Percentiles rank a stretch among this genome's conserved stretches.
These are phyloP conservation scores for Solanum aculeatissimum DNA, from an alignment of 305 asterid species.

Conservation along the genomic window DNA sequence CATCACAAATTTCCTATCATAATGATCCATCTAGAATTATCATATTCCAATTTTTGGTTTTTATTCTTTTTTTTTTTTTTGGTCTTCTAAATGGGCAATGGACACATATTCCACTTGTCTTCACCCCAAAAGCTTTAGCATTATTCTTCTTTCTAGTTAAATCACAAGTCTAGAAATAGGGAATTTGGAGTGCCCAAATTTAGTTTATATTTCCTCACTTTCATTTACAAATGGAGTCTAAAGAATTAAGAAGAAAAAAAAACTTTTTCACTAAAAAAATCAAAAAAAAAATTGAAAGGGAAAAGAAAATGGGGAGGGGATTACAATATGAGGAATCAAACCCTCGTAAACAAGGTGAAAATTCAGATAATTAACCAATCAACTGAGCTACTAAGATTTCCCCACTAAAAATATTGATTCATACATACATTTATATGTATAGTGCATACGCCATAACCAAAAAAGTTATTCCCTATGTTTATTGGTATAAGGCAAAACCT, in stretches of 20 bases:
- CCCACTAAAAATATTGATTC: neutral
- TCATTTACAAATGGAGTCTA: neutral
- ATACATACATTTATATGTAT: neutral
- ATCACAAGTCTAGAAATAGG: neutral
- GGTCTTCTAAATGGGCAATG: neutral
- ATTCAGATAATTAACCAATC: too few relatives aligned
- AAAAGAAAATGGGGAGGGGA: too few relatives aligned
- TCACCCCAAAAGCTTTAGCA: conserved; percentile 2
- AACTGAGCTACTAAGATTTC: too few relatives aligned
- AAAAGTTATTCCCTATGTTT: neutral
- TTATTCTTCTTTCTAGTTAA: neutral
- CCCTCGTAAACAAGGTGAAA: too few relatives aligned
- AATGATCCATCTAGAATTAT: neutral
- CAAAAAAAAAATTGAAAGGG: too few relatives aligned
- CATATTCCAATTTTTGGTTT: neutral
- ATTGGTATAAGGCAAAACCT: neutral
- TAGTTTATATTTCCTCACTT: neutral
- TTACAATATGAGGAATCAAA: too few relatives aligned
- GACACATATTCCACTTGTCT: conserved; percentile 11
- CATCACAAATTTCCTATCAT: conserved; percentile 15
- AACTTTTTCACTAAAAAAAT: too few relatives aligned
- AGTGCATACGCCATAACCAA: neutral
- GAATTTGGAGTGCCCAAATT: neutral
- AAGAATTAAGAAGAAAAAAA: neutral
- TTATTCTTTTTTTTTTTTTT: neutral